phyloP scores from a whole-genome alignment of 2,329 filamentous ascomycete genomes.

The Microsporum audouinii region DNA sequence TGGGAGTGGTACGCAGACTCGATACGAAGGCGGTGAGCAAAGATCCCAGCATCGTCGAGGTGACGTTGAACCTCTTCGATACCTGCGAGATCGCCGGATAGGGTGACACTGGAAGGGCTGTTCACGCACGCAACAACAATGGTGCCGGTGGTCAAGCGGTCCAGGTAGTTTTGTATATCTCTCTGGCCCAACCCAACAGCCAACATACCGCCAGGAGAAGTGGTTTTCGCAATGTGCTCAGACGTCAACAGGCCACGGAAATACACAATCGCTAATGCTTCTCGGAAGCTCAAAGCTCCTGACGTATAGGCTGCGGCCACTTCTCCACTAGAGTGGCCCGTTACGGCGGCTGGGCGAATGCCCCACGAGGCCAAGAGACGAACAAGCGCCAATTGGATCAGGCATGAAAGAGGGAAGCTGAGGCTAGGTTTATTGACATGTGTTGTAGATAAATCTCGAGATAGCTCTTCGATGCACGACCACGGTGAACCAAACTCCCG shows the following conservation, averaged over 20 bases:
- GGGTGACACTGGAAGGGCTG: slow-evolving; percentile 11
- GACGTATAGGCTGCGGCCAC: slow-evolving; percentile 15
- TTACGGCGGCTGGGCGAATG: slow-evolving; percentile 8
- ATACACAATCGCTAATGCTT: no score
- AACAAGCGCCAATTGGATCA: slow-evolving; percentile 12
- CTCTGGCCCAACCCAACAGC: slow-evolving; percentile 7
- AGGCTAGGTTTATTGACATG: not conserved
- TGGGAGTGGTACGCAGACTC: slow-evolving; percentile 10
- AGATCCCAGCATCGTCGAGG: slow-evolving; percentile 11
- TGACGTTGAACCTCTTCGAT: slow-evolving; percentile 12
- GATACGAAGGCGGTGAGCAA: slow-evolving; percentile 10
- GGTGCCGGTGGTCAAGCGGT: not conserved
- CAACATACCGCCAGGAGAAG: not conserved
- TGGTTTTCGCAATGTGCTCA: slow-evolving; percentile 15
- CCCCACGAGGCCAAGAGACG: slow-evolving; percentile 4
- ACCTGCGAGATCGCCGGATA: slow-evolving; percentile 21
- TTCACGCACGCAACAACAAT: slow-evolving; percentile 13
- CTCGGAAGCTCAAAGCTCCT: no score
- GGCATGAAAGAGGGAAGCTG: slow-evolving; percentile 11
- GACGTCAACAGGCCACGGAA: slow-evolving; percentile 18
- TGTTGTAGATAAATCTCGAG: not conserved
- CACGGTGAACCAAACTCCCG: not conserved
- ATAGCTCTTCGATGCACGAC: not conserved
- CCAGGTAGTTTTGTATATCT: not conserved
- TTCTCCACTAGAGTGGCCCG: slow-evolving; percentile 15